A percentile compares a stretch with the other conserved stretches of the same genome.
Evolutionary conservation across 2,329 filamentous ascomycete genomes (phyloP).

Genomic region (Tolypocladium inflatum): DNA sequence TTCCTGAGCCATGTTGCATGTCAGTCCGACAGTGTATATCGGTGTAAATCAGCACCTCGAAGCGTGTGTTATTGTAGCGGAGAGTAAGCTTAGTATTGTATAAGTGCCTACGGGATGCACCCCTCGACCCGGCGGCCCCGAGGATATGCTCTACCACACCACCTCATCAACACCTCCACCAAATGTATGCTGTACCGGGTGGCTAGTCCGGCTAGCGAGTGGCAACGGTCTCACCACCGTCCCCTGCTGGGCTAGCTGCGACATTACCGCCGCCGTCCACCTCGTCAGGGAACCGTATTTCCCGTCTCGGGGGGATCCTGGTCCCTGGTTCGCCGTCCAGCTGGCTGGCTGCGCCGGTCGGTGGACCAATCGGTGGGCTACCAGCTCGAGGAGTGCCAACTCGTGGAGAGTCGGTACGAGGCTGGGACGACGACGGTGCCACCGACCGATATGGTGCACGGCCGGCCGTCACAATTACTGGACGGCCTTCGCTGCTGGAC

Average conservation of each 20-base stretch:
- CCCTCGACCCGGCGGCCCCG: no score
- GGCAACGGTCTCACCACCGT: neutral
- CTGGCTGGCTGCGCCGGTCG: neutral
- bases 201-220: neutral
- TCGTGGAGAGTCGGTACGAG: neutral
- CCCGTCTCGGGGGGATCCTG: conserved; percentile 3
- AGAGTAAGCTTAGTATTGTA: neutral
- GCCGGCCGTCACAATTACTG: neutral
- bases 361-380: neutral
- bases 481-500: neutral
- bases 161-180: neutral
- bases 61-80: neutral
- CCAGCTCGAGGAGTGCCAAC: neutral
- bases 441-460: neutral
- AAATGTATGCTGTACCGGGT: neutral
- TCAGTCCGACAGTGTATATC: neutral
- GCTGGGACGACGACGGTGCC: neutral
- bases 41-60: neutral
- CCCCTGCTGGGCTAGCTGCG: neutral
- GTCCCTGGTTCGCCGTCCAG: neutral
- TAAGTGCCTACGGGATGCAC: neutral
- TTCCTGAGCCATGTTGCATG: neutral
- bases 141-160: neutral
- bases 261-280: neutral
- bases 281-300: conserved; percentile 13